Conservation (phyloP, 1,139 yeast genomes). For the Suhomyces kunorum region DNA sequence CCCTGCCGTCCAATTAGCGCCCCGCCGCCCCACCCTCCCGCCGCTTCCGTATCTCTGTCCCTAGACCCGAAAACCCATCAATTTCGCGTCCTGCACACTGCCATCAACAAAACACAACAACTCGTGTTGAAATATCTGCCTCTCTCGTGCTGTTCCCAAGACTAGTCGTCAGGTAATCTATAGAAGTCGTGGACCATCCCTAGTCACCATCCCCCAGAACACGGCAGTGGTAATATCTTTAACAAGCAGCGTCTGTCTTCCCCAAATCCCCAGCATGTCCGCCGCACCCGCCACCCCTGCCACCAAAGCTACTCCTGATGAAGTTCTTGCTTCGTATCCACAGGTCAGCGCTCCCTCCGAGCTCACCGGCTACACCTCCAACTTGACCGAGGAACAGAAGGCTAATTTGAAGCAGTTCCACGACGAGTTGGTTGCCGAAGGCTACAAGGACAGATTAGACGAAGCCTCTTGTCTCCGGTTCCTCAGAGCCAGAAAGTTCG, state of each 20-base stretch:
- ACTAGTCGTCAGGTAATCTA: constrained; percentile 2
- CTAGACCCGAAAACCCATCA: not conserved
- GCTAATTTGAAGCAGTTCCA: constrained; percentile 59
- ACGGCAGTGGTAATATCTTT: not conserved
- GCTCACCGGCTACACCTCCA: constrained; percentile 80
- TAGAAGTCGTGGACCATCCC: not conserved
- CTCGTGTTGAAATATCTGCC: constrained; percentile 11
- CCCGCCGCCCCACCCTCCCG: not conserved
- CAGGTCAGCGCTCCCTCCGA: constrained; percentile 61
- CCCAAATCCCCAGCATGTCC: constrained; percentile 4
- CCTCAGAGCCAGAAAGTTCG: constrained; percentile 94
- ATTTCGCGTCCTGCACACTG: constrained; percentile 10
- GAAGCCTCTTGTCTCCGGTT: constrained; percentile 89
- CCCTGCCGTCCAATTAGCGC: not conserved
- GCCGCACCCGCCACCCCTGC: constrained; percentile 4
- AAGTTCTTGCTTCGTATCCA: constrained; percentile 57
- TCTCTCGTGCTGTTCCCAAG: constrained; percentile 2
- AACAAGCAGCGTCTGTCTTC: not conserved
- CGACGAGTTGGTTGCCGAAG: constrained; percentile 57
- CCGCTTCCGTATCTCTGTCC: constrained; percentile 3
- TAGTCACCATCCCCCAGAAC: not conserved
- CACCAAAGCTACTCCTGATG: constrained; percentile 21
- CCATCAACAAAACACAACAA: constrained; percentile 9
- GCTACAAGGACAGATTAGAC: constrained; percentile 75
- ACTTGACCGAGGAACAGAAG: constrained; percentile 69